Evolutionary conservation across 2,329 filamentous ascomycete species (phyloP).

Genomic region (Fusarium mexicanum): DNA sequence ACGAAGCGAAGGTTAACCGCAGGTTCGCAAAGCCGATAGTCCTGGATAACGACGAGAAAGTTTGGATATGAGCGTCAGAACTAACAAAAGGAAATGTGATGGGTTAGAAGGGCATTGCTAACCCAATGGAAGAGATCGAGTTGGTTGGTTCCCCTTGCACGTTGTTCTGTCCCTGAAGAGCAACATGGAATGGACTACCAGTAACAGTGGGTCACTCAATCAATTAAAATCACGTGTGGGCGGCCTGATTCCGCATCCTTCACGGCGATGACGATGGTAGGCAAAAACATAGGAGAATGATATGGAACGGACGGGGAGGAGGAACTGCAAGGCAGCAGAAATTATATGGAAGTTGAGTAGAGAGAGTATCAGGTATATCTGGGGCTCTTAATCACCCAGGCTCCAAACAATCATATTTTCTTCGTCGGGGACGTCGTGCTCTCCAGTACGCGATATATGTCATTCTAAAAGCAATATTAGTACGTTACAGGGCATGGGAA

Average conservation of each 20-base stretch:
- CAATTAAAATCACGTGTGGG: conserved; percentile 28
- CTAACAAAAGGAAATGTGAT: not conserved
- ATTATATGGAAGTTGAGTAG: not conserved
- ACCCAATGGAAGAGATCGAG: conserved; percentile 24
- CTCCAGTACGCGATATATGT: not conserved
- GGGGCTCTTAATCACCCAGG: not conserved
- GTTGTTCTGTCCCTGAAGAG: conserved; percentile 18
- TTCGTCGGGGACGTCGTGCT: conserved; percentile 18
- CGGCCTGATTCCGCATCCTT: conserved; percentile 18
- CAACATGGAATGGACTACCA: conserved; percentile 28
- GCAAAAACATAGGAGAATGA: not conserved
- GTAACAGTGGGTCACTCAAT: conserved; percentile 34
- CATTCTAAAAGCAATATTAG: conserved; percentile 26
- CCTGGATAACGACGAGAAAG: not conserved
- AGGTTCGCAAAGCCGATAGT: not conserved
- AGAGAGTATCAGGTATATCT: not conserved
- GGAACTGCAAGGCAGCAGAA: not conserved
- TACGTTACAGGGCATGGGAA: not conserved
- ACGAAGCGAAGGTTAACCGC: conserved; percentile 18
- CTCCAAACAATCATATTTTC: not conserved
- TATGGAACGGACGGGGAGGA: not conserved
- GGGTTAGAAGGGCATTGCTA: conserved; percentile 21
- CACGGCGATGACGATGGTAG: conserved; percentile 15
- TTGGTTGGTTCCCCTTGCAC: conserved; percentile 38
- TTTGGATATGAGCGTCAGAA: not conserved